Evolutionary conservation across 805 yeast genomes (phyloP), one percentile per base, ranked within the genome.

Genomic region (Myxozyma sirexii): DNA sequence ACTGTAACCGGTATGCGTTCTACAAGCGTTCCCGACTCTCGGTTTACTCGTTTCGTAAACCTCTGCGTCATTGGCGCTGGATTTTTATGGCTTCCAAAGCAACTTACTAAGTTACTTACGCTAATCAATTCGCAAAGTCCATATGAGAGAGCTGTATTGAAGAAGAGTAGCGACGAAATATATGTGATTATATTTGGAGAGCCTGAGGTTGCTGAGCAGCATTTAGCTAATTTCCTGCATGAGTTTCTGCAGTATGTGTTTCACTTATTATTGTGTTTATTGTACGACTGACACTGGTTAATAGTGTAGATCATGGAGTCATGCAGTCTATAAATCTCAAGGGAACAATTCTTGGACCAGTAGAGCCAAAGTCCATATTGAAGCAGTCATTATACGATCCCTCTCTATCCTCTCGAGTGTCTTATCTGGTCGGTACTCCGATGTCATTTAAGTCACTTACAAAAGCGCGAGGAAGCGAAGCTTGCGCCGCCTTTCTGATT

Each of bases 251-350:
- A 56, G 57, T 54, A 46, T 1, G 57, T 39, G 10, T 8, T 8
- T 13, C 23, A 10, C 7, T 35, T 10, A 15, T 19, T 39, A 19
- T 21, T 13, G n/a, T 4, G 13, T 31, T 17, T n/a, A n/a, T 10
- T 29, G 13, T 7, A 13, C n/a, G 13, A 19, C 56, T 52, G 31
- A 52, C n/a, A 2, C 27, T 43, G 37, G 17, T 12, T 6, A 13
- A 31, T 38, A 56, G 59, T n/a, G 37, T 52, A 23, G 61, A 57
- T 31, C 61, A 57, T 52, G 61, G 61, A 10, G 49, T 52, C 26
- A 53, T 56, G 56, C 56, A 52, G 38, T 57, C 57, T n/a, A 52
- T 57, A 19, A 38, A 53, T 23, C 29, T 53, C 13, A 52, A 27
- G 29, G 39, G 46, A 12, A 53, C 57, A 5, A 45, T 57, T 26